These are phyloP conservation scores for Backusella parvicylindrica DNA, from an alignment of 192 early-diverging fungal species.

Conservation along the genomic window DNA sequence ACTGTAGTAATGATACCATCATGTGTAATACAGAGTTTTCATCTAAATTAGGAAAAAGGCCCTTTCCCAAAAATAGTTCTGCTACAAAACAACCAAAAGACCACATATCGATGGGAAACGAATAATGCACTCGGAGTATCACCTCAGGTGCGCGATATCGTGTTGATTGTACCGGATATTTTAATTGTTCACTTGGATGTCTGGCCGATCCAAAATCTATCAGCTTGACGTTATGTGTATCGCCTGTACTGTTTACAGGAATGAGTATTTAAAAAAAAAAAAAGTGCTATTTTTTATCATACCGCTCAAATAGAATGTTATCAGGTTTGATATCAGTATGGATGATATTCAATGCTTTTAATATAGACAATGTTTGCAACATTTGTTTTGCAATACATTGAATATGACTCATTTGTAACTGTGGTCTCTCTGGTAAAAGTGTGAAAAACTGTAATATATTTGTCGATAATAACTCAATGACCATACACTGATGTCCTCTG, in stretches of 20 bases:
- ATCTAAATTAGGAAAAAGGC: constrained; percentile 89
- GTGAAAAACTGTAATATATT: constrained; percentile 78
- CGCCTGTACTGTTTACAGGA: constrained; percentile 66
- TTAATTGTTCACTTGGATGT: constrained; percentile 76
- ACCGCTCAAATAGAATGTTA: constrained; percentile 90
- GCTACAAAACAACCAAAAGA: constrained; percentile 97
- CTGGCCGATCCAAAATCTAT: constrained; percentile 99
- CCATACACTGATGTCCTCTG: constrained; percentile 87
- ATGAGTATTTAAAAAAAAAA: constrained; percentile 31
- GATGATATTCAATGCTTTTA: constrained; percentile 83
- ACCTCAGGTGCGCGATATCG: constrained; percentile 98
- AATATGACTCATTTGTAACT: constrained; percentile 82
- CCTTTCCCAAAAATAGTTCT: constrained; percentile 90
- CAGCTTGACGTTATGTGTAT: constrained; percentile 90
- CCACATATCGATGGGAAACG: constrained; percentile 97
- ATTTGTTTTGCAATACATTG: constrained; percentile 89
- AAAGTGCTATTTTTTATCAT: background rate
- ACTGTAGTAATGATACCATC: constrained; percentile 91
- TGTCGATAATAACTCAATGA: constrained; percentile 92
- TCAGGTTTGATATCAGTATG: constrained; percentile 99
- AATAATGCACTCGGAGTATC: constrained; percentile 86
- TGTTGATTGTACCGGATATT: constrained; percentile 97
- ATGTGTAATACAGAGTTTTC: constrained; percentile 92
- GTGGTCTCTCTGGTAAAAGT: constrained; percentile 53
- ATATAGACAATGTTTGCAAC: constrained; percentile 79